These are phyloP conservation scores for Tremella yokohamensis DNA, from an alignment of 768 basidiomycete species.

Conservation along the genomic window DNA sequence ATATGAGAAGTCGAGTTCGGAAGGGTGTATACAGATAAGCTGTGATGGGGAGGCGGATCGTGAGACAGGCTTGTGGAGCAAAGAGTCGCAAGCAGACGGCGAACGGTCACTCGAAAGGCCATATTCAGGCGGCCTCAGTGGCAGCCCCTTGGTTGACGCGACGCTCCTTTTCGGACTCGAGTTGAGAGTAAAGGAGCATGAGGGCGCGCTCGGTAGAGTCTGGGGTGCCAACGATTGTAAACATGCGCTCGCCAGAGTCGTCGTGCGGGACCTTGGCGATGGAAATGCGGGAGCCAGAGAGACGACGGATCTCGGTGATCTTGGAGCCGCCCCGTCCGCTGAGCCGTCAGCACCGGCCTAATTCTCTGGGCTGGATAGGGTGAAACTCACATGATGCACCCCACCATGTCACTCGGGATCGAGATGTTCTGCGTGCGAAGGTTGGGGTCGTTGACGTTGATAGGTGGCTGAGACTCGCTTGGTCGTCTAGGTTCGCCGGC, in stretches of 20 bases:
- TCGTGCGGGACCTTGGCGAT: conserved; percentile 99
- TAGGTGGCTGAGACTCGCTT: conserved; percentile 24
- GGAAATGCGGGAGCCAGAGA: conserved; percentile 95
- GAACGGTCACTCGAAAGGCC: too few species aligned
- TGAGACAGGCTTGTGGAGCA: background rate
- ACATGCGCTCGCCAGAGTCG: conserved; percentile 98
- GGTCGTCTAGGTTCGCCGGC: conserved; percentile 48
- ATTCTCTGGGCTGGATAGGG: too few species aligned
- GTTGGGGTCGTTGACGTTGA: conserved; percentile 57
- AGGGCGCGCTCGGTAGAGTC: conserved; percentile 97
- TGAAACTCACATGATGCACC: conserved; percentile 51
- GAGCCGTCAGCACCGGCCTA: conserved; percentile 52
- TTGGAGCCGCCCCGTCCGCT: conserved; percentile 96
- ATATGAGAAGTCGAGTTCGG: background rate
- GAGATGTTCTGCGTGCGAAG: conserved; percentile 98
- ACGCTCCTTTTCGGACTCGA: conserved; percentile 67
- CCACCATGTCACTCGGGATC: conserved; percentile 99
- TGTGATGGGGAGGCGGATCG: background rate
- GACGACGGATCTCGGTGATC: conserved; percentile 97
- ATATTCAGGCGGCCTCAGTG: conserved; percentile 10
- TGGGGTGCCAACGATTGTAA: conserved; percentile 90
- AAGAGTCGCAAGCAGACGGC: background rate
- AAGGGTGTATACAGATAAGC: background rate
- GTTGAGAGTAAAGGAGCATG: conserved; percentile 91
- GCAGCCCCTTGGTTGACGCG: conserved; percentile 49